Evolutionary conservation across 2,329 filamentous ascomycete genomes (phyloP), one percentile per base, ranked within the genome.

Genomic region (Arthrobotrys sinensis): DNA sequence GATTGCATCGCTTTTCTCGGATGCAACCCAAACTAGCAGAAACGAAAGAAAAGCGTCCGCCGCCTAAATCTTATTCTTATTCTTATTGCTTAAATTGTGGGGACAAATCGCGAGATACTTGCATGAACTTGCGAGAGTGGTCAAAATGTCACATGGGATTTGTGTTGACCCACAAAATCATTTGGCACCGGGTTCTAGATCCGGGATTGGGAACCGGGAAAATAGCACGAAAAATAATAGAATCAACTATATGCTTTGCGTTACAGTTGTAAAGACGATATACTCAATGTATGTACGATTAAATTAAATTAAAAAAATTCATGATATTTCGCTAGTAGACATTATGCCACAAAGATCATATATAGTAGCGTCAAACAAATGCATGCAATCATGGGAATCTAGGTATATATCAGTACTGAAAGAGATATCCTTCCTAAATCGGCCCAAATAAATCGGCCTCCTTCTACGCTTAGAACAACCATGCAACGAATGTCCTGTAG

Each of bases 401-500:
- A 60, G 36, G 43, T 64, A 21, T 46, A 48, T 64, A 38, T 66
- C 40, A 38, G 45, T 36, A 60, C 45, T 34, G 36, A 48, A 52
- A 24, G n/a, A 38, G 24, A 52, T 21, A 48, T 8, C n/a, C 36
- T 14, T 53, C 32, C 32, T 16, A 57, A 12, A 38, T 19, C n/a
- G 14, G 14, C 8, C 19, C 55, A 19, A 43, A 43, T 2, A 60
- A 1, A n/a, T 10, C 12, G 6, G 19, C 12, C 16, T 10, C 34
- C 21, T 28, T 38, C 43, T 69, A 48, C n/a, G 3, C 73, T 82
- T 87, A 91, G 82, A 91, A 89, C 80, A 91, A 83, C 89, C 89
- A 91, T 4, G 88, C 84, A 19, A 91, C 82, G 81, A 89, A 91
- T 1, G 81, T 87, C 66, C 84, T 85, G 82, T 91, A 91, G 83